These are phyloP conservation scores for Russula griseocarnosa DNA, from an alignment of 768 basidiomycete genomes.

Conservation along the genomic window DNA sequence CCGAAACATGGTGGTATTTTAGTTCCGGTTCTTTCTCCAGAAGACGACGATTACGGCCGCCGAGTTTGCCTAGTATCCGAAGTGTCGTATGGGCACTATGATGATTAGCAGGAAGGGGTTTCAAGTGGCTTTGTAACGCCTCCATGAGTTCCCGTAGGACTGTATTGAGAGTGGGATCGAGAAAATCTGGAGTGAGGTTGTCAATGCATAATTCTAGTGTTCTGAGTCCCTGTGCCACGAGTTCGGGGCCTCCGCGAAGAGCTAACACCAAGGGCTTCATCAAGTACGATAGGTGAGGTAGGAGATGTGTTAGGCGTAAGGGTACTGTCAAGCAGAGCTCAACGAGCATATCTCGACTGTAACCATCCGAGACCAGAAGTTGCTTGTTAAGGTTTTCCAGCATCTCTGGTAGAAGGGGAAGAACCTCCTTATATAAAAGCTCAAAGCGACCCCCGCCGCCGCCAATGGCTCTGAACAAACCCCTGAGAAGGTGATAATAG, in stretches of 20 bases:
- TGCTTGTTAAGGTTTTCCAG: conserved; percentile 91
- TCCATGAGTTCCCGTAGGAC: conserved; percentile 93
- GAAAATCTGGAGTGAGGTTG: conserved; percentile 95
- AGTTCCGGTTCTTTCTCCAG: conserved; percentile 76
- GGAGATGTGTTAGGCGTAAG: conserved; percentile 87
- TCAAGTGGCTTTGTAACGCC: conserved; percentile 85
- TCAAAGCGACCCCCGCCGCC: conserved; percentile 93
- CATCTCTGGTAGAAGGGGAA: conserved; percentile 95
- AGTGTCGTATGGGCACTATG: conserved; percentile 91
- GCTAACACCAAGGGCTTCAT: conserved; percentile 96
- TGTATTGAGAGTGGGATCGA: conserved; percentile 91
- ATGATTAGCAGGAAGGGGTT: conserved; percentile 84
- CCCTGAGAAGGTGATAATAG: conserved; percentile 88
- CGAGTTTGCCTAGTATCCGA: conserved; percentile 93
- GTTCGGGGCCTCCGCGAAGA: conserved; percentile 78
- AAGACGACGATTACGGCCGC: conserved; percentile 87
- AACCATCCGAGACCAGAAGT: conserved; percentile 78
- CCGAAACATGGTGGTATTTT: conserved; percentile 63
- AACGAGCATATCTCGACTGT: conserved; percentile 85
- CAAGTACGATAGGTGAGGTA: conserved; percentile 90
- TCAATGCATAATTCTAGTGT: conserved; percentile 99
- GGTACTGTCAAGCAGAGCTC: conserved; percentile 97
- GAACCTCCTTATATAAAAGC: conserved; percentile 89
- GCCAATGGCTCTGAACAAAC: conserved; percentile 89
- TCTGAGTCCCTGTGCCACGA: conserved; percentile 91